Conservation (phyloP, 768 basidiomycete species). For the Baorangia bicolor region DNA sequence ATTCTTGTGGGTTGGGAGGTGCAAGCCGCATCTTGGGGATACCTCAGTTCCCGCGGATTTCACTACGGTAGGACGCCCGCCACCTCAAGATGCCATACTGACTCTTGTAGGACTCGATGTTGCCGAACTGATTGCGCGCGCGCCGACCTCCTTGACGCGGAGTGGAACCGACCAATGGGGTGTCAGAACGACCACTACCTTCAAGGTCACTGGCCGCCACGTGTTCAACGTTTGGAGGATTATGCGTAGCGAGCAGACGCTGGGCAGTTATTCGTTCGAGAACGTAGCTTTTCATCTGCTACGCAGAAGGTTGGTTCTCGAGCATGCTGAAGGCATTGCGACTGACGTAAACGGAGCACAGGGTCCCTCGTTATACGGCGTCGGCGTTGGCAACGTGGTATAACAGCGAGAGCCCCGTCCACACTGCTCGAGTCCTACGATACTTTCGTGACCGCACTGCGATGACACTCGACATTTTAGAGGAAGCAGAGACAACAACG, state of each 20-base stretch:
- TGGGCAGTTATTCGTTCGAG: constrained; percentile 85
- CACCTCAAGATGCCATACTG: neutral
- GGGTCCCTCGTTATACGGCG: constrained; percentile 73
- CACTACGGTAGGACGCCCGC: constrained; percentile 46
- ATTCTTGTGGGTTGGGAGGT: constrained; percentile 92
- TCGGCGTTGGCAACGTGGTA: constrained; percentile 69
- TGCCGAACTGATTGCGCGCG: constrained; percentile 72
- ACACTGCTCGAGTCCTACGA: constrained; percentile 52
- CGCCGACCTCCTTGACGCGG: constrained; percentile 44
- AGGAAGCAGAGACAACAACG: constrained; percentile 76
- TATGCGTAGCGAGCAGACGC: constrained; percentile 78
- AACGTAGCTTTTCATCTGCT: constrained; percentile 85
- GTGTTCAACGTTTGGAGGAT: constrained; percentile 92
- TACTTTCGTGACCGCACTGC: constrained; percentile 66
- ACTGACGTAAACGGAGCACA: constrained; percentile 29
- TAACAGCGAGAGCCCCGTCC: constrained; percentile 53
- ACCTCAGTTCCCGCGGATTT: constrained; percentile 65
- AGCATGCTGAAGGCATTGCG: neutral
- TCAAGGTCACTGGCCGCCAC: constrained; percentile 85
- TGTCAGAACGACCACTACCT: constrained; percentile 69
- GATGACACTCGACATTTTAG: constrained; percentile 77
- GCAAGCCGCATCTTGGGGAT: constrained; percentile 89
- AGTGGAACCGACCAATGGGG: constrained; percentile 66
- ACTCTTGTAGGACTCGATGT: constrained; percentile 63
- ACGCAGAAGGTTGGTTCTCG: constrained; percentile 56